Percentiles rank a stretch among this genome's conserved stretches.
phyloP scores from a whole-genome alignment of 2,329 filamentous ascomycete species.

The Stagonosporopsis cucurbitacearum region DNA sequence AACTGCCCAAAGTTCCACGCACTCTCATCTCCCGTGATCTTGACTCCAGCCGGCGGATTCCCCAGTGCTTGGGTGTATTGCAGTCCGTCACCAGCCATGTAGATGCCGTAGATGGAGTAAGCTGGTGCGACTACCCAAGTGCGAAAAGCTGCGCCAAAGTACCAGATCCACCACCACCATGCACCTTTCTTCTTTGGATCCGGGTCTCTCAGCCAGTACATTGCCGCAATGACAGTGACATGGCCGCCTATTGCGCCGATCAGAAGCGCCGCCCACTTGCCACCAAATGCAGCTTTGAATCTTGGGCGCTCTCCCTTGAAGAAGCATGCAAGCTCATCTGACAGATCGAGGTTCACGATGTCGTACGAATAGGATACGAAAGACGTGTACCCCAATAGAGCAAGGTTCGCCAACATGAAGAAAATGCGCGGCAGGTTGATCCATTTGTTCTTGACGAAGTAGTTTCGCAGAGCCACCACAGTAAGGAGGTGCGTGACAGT shows the following conservation, averaged over 20 bases:
- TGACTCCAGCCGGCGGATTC: conserved; percentile 20
- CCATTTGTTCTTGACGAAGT: conserved; percentile 43
- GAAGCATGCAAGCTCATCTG: conserved; percentile 35
- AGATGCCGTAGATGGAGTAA: conserved; percentile 40
- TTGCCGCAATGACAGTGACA: conserved; percentile 37
- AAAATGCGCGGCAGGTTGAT: conserved; percentile 42
- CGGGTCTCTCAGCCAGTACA: conserved; percentile 35
- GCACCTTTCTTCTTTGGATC: conserved; percentile 17
- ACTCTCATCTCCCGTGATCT: conserved; percentile 31
- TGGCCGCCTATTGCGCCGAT: conserved; percentile 42
- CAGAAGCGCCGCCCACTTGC: conserved; percentile 37
- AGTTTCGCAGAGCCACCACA: conserved; percentile 37
- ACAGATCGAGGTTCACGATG: conserved; percentile 25
- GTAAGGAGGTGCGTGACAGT: conserved; percentile 41
- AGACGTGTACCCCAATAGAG: conserved; percentile 37
- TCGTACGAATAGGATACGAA: conserved; percentile 42
- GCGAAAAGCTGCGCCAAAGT: conserved; percentile 31
- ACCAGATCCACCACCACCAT: conserved; percentile 32
- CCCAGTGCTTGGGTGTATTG: conserved; percentile 37
- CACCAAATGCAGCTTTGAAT: conserved; percentile 32
- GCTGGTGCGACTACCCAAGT: conserved; percentile 42
- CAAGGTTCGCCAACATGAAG: conserved; percentile 43
- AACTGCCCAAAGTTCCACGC: conserved; percentile 44
- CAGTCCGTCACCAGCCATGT: conserved; percentile 32
- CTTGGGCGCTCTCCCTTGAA: conserved; percentile 32